Base-by-base conservation (phyloP, 2,329 filamentous ascomycete genomes). In the Stachybotrys echinatus region DNA sequence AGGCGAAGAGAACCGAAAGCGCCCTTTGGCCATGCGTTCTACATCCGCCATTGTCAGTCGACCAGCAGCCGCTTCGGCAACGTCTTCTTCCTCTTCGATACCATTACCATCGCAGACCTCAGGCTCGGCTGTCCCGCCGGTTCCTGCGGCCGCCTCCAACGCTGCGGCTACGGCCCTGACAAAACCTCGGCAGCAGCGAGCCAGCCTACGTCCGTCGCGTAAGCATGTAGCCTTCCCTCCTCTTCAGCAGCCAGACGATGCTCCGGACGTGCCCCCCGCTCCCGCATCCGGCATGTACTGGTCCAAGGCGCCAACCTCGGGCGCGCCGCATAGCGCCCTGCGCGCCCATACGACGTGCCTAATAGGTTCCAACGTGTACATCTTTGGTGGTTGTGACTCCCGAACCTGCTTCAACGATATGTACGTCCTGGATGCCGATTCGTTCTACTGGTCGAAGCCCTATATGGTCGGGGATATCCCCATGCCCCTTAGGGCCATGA, bases 271-370 rank as follows among this genome's bases (percentile, higher is more conserved):
- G 18, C 73, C 77, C 10, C 72, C 77, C 3, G 83, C 84, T 17
- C 84, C 84, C 22, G 79, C 84, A 18, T 84, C 81, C 45, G 84
- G 84, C 58, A 87, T 88, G 84, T 88, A 88, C 69, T 87, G 84
- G 83, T 85, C 82, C 48, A 76, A 74, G 34, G 83, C 84, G 10
- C 80, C 79, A 7, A 74, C 80, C n/a, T 86, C 83, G 3, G 84
- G 84, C 22, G 71, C 75, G 22, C 70, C 81, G 38, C 82, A 84
- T 60, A 79, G 80, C 17, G 76, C 80, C 21, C 67, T 87, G 51
- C 77, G 84, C 49, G 84, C 84, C 17, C 84, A 88, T 65, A 87
- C 84, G 42, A 81, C 80, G 27, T 85, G 84, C 19, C 69, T 86
- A 27, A 73, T 87, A 40, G 84, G 83, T 10, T 85, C 80, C 49